Evolutionary conservation across 2,329 filamentous ascomycete genomes (phyloP), one percentile per base, ranked within the genome.

Genomic region (Delphinella strobiligena): DNA sequence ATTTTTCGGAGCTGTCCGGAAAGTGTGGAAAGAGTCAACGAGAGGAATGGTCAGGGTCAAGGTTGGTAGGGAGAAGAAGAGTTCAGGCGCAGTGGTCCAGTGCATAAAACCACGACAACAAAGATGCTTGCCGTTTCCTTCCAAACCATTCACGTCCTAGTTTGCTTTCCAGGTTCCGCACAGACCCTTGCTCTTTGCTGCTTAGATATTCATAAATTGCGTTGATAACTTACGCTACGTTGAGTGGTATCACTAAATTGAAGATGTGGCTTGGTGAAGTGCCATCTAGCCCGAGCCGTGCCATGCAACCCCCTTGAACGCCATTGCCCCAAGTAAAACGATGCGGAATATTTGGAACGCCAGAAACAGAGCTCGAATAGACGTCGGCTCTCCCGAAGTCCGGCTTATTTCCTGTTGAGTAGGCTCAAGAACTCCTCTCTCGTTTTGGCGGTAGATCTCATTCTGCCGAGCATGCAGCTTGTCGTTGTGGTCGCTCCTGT

Each of bases 381-480:
- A 15, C 30, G 12, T 29, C 17, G 7, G 18, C 9, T 38, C 14
- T 18, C 12, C 11, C 5, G 15, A 19, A 18, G 12, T 15, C 5
- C 11, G 4, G 9, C 11, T 17, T 24, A 9, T 17, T 38, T 48
- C 35, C 56, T 44, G 41, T 54, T 54, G 30, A 61, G 46, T 41
- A 98, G 71, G 52, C 80, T 94, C 56, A 98, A 65, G 55, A 98
- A 98, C 62, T 98, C 91, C 58, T 94, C 93, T 52, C 91, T 72
- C 9, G 89, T 95, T 71, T 94, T 95, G 45, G 86, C 85, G 52
- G 84, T 86, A 45, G 80, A 80, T 56, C 94, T 80, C 71, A 98
- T 93, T 54, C 87, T 88, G 30, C 91, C 91, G n/a, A 96, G 74
- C 64, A 98, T 93, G 59, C 89, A 96, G 66, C 87, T 95, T 14